Conservation (phyloP, 257 asterid genomes). For the Prunella vulgaris region DNA sequence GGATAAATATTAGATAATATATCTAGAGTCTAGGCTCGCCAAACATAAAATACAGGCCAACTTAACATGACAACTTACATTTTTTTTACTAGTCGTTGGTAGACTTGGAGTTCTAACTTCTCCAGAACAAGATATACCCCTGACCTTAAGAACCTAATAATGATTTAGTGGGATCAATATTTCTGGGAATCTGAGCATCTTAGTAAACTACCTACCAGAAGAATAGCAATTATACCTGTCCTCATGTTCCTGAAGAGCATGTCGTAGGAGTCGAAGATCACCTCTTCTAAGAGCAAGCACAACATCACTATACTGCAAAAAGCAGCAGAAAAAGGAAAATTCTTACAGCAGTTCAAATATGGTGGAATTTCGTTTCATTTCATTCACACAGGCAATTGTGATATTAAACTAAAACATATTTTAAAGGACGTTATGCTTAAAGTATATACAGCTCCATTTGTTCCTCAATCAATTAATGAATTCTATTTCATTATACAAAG, state of each 20-base stretch:
- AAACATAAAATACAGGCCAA: background rate
- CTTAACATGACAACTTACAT: slow-evolving; percentile 44
- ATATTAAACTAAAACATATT: background rate
- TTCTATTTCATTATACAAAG: background rate
- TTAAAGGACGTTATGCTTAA: background rate
- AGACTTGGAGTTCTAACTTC: slow-evolving; percentile 97
- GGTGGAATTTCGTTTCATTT: background rate
- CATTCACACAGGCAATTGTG: background rate
- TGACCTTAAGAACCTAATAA: slow-evolving; percentile 78
- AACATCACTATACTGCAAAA: slow-evolving; percentile 65
- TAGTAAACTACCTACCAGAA: slow-evolving; percentile 13
- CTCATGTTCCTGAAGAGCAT: slow-evolving; percentile 81
- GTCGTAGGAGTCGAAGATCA: slow-evolving; percentile 85
- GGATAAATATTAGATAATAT: slow-evolving; percentile 5
- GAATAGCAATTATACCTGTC: slow-evolving; percentile 53
- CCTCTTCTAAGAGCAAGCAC: slow-evolving; percentile 90
- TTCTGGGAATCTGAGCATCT: background rate
- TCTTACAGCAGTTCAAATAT: slow-evolving; percentile 11
- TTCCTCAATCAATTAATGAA: background rate
- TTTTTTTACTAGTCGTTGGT: slow-evolving; percentile 85
- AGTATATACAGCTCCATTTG: background rate
- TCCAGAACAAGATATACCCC: slow-evolving; percentile 93
- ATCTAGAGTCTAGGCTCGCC: background rate
- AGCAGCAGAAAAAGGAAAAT: background rate
- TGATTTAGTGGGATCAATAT: background rate